Evolutionary conservation across 1,139 yeast genomes (phyloP).

Genomic region (Ogataea hybrid): DNA sequence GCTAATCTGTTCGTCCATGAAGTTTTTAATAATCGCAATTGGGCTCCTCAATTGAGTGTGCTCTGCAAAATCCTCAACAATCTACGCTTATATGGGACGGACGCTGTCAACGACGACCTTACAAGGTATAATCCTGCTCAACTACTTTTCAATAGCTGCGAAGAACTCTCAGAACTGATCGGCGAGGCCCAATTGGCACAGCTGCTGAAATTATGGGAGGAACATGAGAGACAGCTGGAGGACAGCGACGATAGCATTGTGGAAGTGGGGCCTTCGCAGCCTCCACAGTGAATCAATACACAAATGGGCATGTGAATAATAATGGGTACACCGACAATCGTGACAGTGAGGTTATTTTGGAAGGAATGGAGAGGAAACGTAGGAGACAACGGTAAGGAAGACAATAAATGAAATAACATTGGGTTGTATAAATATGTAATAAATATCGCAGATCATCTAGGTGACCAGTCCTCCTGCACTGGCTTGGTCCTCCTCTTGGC

Average conservation of each 20-base stretch:
- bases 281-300: slow-evolving; percentile 1
- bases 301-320: background rate
- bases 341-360: background rate
- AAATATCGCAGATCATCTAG: background rate
- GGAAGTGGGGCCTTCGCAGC: slow-evolving; percentile 2
- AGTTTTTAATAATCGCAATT: slow-evolving; percentile 12
- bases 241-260: slow-evolving; percentile 6
- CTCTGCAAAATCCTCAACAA: slow-evolving; percentile 17
- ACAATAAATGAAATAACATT: slow-evolving; percentile 7
- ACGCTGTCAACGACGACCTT: slow-evolving; percentile 11
- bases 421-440: too few species aligned
- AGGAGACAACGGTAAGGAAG: background rate
- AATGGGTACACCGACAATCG: background rate
- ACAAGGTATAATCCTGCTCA: slow-evolving; percentile 10
- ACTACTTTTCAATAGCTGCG: slow-evolving; percentile 10
- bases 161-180: slow-evolving; percentile 13
- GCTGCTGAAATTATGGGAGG: slow-evolving; percentile 15
- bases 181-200: slow-evolving; percentile 10
- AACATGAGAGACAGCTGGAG: slow-evolving; percentile 16
- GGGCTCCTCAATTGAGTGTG: slow-evolving; percentile 19
- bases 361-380: background rate
- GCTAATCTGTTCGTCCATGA: slow-evolving; percentile 17
- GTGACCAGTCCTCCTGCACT: slow-evolving; percentile 11
- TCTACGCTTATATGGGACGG: slow-evolving; percentile 10
- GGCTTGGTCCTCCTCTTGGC: slow-evolving; percentile 33